Conservation (phyloP, 2,329 filamentous ascomycete genomes). For the Cladophialophora yegresii region DNA sequence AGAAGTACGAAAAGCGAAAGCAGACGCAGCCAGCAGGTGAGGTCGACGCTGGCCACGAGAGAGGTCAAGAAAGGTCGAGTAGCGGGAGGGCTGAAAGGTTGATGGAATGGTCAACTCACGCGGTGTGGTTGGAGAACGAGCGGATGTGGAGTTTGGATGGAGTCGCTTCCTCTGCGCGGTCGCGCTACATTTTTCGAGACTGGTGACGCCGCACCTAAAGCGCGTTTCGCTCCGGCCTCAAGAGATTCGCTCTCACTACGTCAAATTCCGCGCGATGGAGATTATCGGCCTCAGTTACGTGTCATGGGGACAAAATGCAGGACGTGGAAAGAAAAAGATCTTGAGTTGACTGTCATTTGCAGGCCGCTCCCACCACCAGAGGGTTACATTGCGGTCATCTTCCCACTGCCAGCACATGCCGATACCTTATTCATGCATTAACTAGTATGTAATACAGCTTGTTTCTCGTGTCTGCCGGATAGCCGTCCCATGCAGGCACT, state of each 20-base stretch:
- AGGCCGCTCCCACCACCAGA: conserved; percentile 6
- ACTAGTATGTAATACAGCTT: background rate
- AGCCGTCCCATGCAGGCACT: background rate
- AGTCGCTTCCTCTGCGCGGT: background rate
- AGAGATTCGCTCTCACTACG: conserved; percentile 1
- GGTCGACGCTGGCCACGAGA: conserved; percentile 26
- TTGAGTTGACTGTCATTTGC: conserved; percentile 2
- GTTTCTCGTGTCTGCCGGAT: background rate
- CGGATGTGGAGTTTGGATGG: conserved; percentile 3
- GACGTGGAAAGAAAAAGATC: conserved; percentile 5
- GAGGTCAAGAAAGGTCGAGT: conserved; percentile 22
- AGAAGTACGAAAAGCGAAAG: conserved; percentile 2
- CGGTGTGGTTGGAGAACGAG: conserved; percentile 14
- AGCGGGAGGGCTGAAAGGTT: conserved; percentile 1
- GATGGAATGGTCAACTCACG: conserved; percentile 17
- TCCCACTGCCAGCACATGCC: background rate
- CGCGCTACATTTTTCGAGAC: conserved; percentile 18
- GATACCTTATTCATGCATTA: background rate
- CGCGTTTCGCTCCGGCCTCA: conserved; percentile 1
- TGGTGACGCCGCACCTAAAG: conserved; percentile 5
- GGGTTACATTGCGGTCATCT: conserved; percentile 16
- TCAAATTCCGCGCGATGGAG: conserved; percentile 6
- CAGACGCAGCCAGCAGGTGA: conserved; percentile 5
- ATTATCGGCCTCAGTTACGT: background rate
- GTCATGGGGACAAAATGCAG: conserved; percentile 6